Evolutionary conservation across 495 filamentous ascomycete genomes (phyloP), one percentile per base, ranked within the genome.

Genomic region (Xylaria grammica): DNA sequence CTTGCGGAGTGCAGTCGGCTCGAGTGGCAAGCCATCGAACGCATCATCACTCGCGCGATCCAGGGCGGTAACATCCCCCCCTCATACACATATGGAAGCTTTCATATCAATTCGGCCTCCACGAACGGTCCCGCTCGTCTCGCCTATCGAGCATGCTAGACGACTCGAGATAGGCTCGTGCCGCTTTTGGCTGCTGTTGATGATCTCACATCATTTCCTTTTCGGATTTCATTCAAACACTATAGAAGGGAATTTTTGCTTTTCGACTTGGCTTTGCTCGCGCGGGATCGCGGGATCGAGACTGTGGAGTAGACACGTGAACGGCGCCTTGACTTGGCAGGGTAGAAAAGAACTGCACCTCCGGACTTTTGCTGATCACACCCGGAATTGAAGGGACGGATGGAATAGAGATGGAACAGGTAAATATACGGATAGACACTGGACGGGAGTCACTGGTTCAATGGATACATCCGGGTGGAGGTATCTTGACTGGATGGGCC

Each of bases 21-120:
- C 13, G 84, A 86, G 69, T 72, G 80, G 67, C 46, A 34, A 2
- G 75, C 74, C 6, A 72, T 86, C 8, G 74, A 82, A 66, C 62
- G 65, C 0, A 65, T 77, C 17, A 48, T 85, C 29, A 60, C 62
- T 4, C 77, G 79, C 0, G 70, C 72, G 1, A n/a, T 75, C 6
- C 27, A 45, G 1, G 71, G 69, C 8, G 69, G 69, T 17, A 7
- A 1, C 2, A 27, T 58, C 2, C 60, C 69, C 2, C 26, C 63
- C 6, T 45, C 55, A 19, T 66, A 71, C 29, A 64, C 40, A 8
- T 19, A 15, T 4, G n/a, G 52, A 2, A 56, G 51, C 3, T 48
- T 56, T 17, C 38, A 63, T 27, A 34, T 55, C 60, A 17, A 38
- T 9, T 13, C 42, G 17, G 10, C 29, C 20, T 49, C 19, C 20